phyloP scores from a whole-genome alignment of 2,329 filamentous ascomycete species.

The Emmonsia crescens region DNA sequence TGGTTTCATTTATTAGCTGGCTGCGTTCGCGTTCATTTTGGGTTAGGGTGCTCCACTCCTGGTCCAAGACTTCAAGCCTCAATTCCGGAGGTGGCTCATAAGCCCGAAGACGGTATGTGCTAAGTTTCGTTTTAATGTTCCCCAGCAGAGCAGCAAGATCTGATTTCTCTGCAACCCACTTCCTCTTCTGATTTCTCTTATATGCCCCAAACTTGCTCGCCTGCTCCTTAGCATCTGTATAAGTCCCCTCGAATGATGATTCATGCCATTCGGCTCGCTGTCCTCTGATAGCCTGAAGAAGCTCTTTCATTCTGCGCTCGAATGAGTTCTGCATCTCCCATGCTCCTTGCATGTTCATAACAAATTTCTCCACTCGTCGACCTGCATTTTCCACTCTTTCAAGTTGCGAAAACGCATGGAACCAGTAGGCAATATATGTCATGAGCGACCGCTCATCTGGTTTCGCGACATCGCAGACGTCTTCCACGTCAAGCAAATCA shows the following conservation, averaged over 20 bases:
- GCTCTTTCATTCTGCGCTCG: conserved; percentile 76
- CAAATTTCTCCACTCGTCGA: conserved; percentile 92
- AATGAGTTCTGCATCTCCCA: conserved; percentile 99
- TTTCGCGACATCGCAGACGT: conserved; percentile 92
- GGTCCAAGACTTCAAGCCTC: conserved; percentile 69
- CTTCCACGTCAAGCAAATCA: conserved; percentile 88
- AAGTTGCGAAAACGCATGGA: conserved; percentile 98
- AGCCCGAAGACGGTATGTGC: conserved; percentile 80
- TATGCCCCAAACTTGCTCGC: conserved; percentile 72
- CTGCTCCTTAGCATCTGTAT: conserved; percentile 83
- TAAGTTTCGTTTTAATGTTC: conserved; percentile 98
- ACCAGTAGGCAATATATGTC: conserved; percentile 99
- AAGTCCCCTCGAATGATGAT: conserved; percentile 80
- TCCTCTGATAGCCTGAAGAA: conserved; percentile 62
- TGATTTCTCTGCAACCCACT: conserved; percentile 96
- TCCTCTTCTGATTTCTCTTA: conserved; percentile 80
- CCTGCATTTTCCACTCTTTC: conserved; percentile 97
- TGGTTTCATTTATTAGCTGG: conserved; percentile 94
- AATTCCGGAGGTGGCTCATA: conserved; percentile 84
- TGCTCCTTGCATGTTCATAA: conserved; percentile 96
- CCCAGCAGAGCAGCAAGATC: conserved; percentile 85
- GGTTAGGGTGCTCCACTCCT: conserved; percentile 69
- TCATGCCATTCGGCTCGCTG: conserved; percentile 69
- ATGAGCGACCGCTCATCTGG: conserved; percentile 94
- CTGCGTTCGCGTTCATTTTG: conserved; percentile 78